Base-by-base conservation (phyloP, 2,329 filamentous ascomycete genomes). In the Pseudogymnoascus sp. region DNA sequence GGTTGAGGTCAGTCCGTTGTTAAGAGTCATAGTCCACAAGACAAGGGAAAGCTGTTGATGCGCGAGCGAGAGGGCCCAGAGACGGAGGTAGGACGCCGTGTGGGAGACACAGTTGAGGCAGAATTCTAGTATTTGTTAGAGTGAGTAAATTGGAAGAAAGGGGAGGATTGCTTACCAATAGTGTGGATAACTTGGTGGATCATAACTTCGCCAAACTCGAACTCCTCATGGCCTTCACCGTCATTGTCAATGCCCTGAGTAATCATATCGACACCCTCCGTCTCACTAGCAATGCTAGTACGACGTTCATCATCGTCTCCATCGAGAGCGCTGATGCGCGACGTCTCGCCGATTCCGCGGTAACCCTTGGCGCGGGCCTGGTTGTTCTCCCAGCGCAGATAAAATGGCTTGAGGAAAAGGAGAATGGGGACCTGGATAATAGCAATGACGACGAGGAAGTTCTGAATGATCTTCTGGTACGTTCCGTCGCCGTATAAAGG, bases 101-200 rank as follows among this genome's bases (percentile, higher is more conserved):
- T 99, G 95, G 31, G 95, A 99, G 68, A 99, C 93, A 77, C 93
- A 98, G 82, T 99, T 99, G 71, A 99, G 84, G 75, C 95, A 99
- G 81, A 99, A 99, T 83, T 99, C 92, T 92, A 69, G 5, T 63
- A 6, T 25, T 13, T 34, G 67, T 79, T 74, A 80, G 75, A 45
- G 65, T 28, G 19, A 60, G 37, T 23, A 54, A 54, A 11, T 14
- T 21, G 28, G 21, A 60, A 41, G 61, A 54, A 37, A 16, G 57
- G 37, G 34, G 5, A 39, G 11, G 25, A 3, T 19, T 69, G 78
- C 88, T 78, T 86, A 93, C 90, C 92, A 73, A 98, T 98, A 16
- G 93, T 98, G 80, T 98, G 96, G 73, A 99, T 99, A 75, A 97
- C 86, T 77, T 99, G 95, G 79, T 99, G 95, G 74, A 99, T 99